These are phyloP conservation scores for Hypoxylon fuscum DNA, from an alignment of 495 filamentous ascomycete species.

Conservation along the genomic window DNA sequence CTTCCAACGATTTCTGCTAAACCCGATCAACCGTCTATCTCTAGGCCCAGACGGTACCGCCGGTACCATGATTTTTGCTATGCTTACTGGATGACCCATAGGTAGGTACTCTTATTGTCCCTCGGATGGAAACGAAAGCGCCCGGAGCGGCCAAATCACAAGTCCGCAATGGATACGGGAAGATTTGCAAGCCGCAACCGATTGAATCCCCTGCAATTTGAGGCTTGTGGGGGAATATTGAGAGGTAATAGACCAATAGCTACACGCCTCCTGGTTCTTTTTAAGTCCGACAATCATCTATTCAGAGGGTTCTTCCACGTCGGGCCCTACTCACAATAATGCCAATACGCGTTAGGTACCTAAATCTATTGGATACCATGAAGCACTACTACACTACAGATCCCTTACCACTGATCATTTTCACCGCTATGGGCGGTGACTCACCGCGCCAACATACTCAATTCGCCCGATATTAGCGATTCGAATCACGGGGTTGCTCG, in stretches of 20 bases:
- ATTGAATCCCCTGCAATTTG: conserved; percentile 21
- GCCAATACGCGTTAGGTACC: too few species aligned
- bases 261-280: conserved; percentile 22
- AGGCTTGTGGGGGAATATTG: conserved; percentile 19
- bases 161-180: conserved; percentile 25
- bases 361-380: too few species aligned
- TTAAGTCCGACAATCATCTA: conserved; percentile 30
- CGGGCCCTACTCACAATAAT: neutral
- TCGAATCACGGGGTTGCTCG: conserved; percentile 10
- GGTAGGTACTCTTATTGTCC: neutral
- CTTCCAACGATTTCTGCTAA: conserved; percentile 13
- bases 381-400: conserved; percentile 13
- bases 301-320: conserved; percentile 9
- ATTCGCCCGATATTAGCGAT: conserved; percentile 23
- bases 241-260: conserved; percentile 23
- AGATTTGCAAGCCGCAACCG: conserved; percentile 18
- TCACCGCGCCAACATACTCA: conserved; percentile 23
- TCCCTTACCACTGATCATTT: conserved; percentile 20
- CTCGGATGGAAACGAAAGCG: conserved; percentile 4
- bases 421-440: conserved; percentile 31
- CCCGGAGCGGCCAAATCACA: conserved; percentile 26
- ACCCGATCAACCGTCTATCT: conserved; percentile 19
- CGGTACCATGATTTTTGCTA: conserved; percentile 21
- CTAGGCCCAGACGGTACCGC: conserved; percentile 20
- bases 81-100: conserved; percentile 9